Conservation (phyloP, 306 rosid genomes). For the Acacia confusa region DNA sequence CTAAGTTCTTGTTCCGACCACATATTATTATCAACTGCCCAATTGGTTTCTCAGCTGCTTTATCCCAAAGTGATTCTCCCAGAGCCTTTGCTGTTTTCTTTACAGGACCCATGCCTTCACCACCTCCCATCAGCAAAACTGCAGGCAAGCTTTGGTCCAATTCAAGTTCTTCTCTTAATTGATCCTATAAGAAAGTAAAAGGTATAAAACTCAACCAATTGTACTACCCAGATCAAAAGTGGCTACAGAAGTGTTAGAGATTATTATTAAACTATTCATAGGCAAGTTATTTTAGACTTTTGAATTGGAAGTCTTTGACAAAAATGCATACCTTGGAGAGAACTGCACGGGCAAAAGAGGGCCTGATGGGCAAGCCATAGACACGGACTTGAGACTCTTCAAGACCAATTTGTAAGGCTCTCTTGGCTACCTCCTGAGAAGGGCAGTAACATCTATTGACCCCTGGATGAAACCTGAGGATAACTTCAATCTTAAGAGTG, state of each 20-base stretch:
- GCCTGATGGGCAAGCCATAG: slow-evolving; percentile 90
- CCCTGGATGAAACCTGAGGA: slow-evolving; percentile 88
- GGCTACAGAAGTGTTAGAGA: not conserved
- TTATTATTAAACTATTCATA: not conserved
- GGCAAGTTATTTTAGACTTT: not conserved
- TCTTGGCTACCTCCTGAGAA: slow-evolving; percentile 80
- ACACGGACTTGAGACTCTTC: slow-evolving; percentile 69
- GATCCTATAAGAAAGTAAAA: slow-evolving; percentile 48
- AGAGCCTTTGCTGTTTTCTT: slow-evolving; percentile 93
- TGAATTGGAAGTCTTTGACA: not conserved
- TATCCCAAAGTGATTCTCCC: slow-evolving; percentile 69
- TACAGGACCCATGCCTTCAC: slow-evolving; percentile 99
- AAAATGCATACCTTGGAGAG: slow-evolving; percentile 55
- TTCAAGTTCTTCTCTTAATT: slow-evolving; percentile 79
- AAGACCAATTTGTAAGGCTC: slow-evolving; percentile 76
- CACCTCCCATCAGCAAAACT: slow-evolving; percentile 96
- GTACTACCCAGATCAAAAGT: slow-evolving; percentile 11
- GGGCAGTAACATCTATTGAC: slow-evolving; percentile 96
- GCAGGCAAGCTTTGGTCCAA: slow-evolving; percentile 87
- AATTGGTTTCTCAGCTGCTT: slow-evolving; percentile 63
- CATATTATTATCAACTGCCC: slow-evolving; percentile 84
- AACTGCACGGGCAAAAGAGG: slow-evolving; percentile 89
- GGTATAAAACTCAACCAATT: not conserved
- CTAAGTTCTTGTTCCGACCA: slow-evolving; percentile 78
- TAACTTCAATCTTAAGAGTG: slow-evolving; percentile 29